Base-by-base conservation (phyloP, 2,329 filamentous ascomycete species). In the Trichoderma koningiopsis region DNA sequence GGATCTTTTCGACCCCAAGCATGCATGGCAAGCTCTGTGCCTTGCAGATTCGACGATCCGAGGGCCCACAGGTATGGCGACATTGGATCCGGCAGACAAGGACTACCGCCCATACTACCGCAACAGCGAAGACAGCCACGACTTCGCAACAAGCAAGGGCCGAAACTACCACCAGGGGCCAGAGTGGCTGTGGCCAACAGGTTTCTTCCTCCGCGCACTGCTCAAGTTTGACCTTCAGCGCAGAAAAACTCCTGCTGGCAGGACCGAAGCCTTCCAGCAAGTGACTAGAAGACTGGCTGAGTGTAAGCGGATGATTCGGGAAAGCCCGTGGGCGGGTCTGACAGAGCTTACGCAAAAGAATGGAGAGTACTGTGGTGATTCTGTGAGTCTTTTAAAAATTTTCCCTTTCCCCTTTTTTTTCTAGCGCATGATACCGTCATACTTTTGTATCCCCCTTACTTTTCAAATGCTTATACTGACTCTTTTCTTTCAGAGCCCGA, bases 121-220 rank as follows among this genome's bases (percentile, higher is more conserved):
- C 84, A 99, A 99, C 82, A 92, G 91, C 73, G 95, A 98, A 76
- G 96, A 99, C 80, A 95, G 91, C 70, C 89, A 88, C 14, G 92
- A 98, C 79, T 98, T 97, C 76, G 88, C 92, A 13, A 98, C 95
- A 0, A 89, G 92, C 74, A 98, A 98, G 81, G 96, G 96, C 61
- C 87, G 96, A 68, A 99, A 98, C 81, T 99, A 99, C 81, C 96
- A 99, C 80, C 95, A 98, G 79, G 96, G 96, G 5, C 96, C 96
- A 0, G 96, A 99, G 79, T 99, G 96, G 96, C 83, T 97, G 29
- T 99, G 96, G 96, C 96, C 95, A 0, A 95, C 93, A 1, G 96
- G 96, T 5, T 99, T 94, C 84, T 99, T 97, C 85, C 85, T 97
- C 27, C 90, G 96, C 60, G 96, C 96, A 1, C 83, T 99, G 72